phyloP scores from a whole-genome alignment of 495 filamentous ascomycete genomes.

The Aspergillus taichungensis region DNA sequence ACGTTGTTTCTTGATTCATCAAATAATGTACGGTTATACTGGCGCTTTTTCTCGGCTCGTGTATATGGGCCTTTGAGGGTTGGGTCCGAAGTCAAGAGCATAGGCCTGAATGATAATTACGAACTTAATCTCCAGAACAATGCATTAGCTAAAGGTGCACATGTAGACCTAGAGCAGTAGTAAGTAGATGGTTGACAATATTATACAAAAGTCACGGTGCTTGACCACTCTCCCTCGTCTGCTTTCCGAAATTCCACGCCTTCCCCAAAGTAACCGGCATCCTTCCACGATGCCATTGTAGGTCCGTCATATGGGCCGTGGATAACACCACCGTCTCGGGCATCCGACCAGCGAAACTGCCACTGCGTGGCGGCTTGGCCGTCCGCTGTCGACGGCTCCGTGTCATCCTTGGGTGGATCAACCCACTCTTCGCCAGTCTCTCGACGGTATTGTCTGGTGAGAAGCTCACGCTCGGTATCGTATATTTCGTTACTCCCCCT shows the following conservation, averaged over 20 bases:
- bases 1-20: conserved; percentile 19
- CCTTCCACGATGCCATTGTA: conserved; percentile 82
- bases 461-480: conserved; percentile 73
- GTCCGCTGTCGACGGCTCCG: conserved; percentile 10
- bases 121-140: conserved; percentile 4
- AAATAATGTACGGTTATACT: conserved; percentile 39
- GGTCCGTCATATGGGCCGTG: conserved; percentile 80
- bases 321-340: conserved; percentile 64
- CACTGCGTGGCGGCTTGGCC: conserved; percentile 48
- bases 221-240: conserved; percentile 52
- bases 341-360: conserved; percentile 90
- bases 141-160: conserved; percentile 9
- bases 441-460: conserved; percentile 73
- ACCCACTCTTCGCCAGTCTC: conserved; percentile 90
- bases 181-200: background rate
- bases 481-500: conserved; percentile 82
- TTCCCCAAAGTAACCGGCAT: conserved; percentile 88
- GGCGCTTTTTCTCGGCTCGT: conserved; percentile 29
- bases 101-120: conserved; percentile 16
- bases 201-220: conserved; percentile 53
- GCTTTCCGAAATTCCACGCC: conserved; percentile 79
- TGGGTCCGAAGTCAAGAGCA: conserved; percentile 19
- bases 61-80: conserved; percentile 15
- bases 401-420: conserved; percentile 40
- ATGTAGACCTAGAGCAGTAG: background rate